Evolutionary conservation across 257 asterid species (phyloP), one percentile per base, ranked within the genome.

Genomic region (Solanum sparsipilum): DNA sequence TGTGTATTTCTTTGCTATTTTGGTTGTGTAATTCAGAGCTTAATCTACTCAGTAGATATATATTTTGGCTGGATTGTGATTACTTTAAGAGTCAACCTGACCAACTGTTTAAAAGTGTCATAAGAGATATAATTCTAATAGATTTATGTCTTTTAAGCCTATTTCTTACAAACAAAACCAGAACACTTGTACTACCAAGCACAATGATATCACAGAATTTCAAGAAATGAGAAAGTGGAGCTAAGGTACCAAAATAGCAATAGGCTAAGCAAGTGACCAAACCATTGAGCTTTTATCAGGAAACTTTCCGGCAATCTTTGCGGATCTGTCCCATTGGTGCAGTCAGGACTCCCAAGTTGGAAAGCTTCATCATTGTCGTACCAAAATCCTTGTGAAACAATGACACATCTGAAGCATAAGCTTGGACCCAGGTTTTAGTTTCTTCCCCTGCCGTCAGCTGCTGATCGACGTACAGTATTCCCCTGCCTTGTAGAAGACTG

Each of bases 381-480:
- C 94, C 93, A 84, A 95, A 96, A 63, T 96, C 95, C 89, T 89
- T 89, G 67, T 82, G 91, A 86, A 96, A 96, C 81, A 91, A 89
- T 52, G 89, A 85, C 21, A 63, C 82, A 44, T 96, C 96, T 0
- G 94, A 91, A 84, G 98, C 98, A 88, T 92, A 96, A 52, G 92
- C 93, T 86, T 85, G 89, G 20, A 95, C 99, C 94, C 93, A 94
- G 20, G 86, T 86, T 63, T 87, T 87, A n/a, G 96, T 94, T 83
- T 91, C 93, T 67, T 87, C 90, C 5, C 92, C 89, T 34, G 96
- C 82, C 2, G 95, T 94, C 90, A 95, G 87, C 92, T 94, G 98
- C 90, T 96, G 98, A 88, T 96, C 99, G 8, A 91, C 93, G 41
- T 86, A 90, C 27, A 92, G 93, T 83, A 96, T 71, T 71, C 99